Percentiles rank a stretch among this genome's conserved stretches.
These are phyloP conservation scores for Myxozyma udenii DNA, from an alignment of 805 yeast species.

Conservation along the genomic window DNA sequence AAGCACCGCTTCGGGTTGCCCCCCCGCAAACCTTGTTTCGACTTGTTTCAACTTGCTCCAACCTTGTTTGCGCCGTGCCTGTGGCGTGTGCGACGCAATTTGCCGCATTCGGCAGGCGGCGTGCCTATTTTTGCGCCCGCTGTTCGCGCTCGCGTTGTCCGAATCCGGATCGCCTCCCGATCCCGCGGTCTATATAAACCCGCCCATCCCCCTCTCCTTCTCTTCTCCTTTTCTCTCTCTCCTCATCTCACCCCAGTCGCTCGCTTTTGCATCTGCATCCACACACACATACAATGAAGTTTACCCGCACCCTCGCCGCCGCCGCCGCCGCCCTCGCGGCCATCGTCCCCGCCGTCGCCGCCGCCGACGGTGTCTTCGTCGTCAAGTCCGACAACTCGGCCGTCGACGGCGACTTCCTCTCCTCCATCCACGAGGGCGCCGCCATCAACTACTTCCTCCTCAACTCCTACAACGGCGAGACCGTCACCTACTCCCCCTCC, in stretches of 20 bases:
- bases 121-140: no score
- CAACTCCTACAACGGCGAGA: slow-evolving; percentile 26
- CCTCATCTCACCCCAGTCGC: neutral
- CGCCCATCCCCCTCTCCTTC: neutral
- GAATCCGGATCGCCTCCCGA: no score
- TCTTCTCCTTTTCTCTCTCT: neutral
- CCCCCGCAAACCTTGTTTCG: no score
- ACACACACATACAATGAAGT: neutral
- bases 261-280: neutral
- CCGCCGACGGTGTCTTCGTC: slow-evolving; percentile 3
- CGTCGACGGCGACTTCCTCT: slow-evolving; percentile 38
- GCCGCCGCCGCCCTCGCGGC: neutral
- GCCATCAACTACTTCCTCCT: slow-evolving; percentile 43
- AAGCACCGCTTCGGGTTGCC: neutral
- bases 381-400: slow-evolving; percentile 25
- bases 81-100: no score
- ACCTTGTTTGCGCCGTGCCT: no score
- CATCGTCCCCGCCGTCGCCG: neutral
- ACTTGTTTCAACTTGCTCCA: no score
- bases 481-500: slow-evolving; percentile 12
- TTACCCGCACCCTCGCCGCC: neutral
- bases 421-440: slow-evolving; percentile 46
- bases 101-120: no score
- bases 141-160: no score
- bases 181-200: neutral